Conservation (phyloP, 805 yeast species). For the Barnettozyma sp. region DNA sequence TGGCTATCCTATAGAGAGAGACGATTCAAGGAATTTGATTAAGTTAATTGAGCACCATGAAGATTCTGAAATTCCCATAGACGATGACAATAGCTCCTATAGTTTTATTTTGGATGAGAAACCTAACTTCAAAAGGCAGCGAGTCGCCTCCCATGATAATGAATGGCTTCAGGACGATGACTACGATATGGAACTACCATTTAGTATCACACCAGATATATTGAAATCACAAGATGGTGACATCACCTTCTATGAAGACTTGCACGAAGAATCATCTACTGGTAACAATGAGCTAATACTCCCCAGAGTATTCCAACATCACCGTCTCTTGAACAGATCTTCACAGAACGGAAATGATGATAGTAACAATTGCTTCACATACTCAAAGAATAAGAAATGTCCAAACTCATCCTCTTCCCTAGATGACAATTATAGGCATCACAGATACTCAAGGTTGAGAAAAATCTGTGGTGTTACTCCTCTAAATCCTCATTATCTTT, state of each 20-base stretch:
- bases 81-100: too few species aligned
- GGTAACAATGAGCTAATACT: constrained; percentile 17
- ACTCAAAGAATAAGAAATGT: constrained; percentile 14
- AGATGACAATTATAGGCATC: constrained; percentile 1
- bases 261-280: constrained; percentile 3
- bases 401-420: constrained; percentile 14
- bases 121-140: constrained; percentile 2
- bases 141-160: neutral
- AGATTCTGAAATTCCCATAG: too few species aligned
- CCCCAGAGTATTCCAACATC: constrained; percentile 21
- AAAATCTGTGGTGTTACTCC: constrained; percentile 2
- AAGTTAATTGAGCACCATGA: too few species aligned
- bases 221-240: constrained; percentile 11
- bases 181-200: neutral
- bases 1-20: neutral
- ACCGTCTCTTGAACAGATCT: constrained; percentile 13
- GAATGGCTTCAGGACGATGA: neutral
- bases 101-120: constrained; percentile 7
- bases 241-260: constrained; percentile 13
- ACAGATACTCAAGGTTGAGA: constrained; percentile 12
- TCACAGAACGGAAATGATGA: constrained; percentile 4
- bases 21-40: neutral
- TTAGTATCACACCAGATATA: constrained; percentile 4
- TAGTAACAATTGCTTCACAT: constrained; percentile 6
- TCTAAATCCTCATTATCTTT: constrained; percentile 13